Conservation (phyloP, 371 early-diverging fungal genomes). For the Smittium culicis region DNA sequence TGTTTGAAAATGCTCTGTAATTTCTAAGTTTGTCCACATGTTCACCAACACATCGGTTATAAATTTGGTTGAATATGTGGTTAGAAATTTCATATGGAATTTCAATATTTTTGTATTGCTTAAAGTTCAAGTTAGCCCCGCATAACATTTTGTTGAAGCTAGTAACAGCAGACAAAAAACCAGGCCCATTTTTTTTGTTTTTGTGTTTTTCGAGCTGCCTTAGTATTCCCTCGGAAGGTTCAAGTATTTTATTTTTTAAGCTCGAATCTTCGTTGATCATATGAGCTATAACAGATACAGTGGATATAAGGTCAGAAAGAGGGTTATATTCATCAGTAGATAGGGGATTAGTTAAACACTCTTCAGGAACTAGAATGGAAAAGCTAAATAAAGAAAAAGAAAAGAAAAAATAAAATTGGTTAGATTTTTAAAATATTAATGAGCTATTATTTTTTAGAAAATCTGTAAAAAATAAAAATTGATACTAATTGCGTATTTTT, state of each 20-base stretch:
- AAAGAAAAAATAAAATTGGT: not conserved
- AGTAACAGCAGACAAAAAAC: constrained; percentile 49
- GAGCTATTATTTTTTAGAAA: too few relatives aligned
- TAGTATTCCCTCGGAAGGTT: constrained; percentile 50
- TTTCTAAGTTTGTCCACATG: constrained; percentile 62
- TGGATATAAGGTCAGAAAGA: constrained; percentile 54
- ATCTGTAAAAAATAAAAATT: too few relatives aligned
- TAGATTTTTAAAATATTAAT: too few relatives aligned
- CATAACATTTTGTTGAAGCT: constrained; percentile 54
- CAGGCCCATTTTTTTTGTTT: constrained; percentile 51
- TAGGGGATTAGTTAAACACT: not conserved
- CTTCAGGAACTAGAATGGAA: constrained; percentile 1
- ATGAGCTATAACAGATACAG: constrained; percentile 47
- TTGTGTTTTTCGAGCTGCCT: constrained; percentile 64
- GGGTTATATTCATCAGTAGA: constrained; percentile 57
- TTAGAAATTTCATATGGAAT: constrained; percentile 52
- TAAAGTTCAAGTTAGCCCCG: not conserved
- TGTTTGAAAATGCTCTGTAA: constrained; percentile 83
- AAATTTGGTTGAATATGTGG: constrained; percentile 76
- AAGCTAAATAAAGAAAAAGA: not conserved
- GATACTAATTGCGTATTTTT: too few relatives aligned
- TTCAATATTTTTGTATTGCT: constrained; percentile 26
- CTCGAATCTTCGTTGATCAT: constrained; percentile 40
- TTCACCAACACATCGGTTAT: constrained; percentile 74
- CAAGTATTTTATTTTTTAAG: constrained; percentile 33